phyloP scores from a whole-genome alignment of 1,284 basidiomycete genomes.

The Coniferiporia weirii region DNA sequence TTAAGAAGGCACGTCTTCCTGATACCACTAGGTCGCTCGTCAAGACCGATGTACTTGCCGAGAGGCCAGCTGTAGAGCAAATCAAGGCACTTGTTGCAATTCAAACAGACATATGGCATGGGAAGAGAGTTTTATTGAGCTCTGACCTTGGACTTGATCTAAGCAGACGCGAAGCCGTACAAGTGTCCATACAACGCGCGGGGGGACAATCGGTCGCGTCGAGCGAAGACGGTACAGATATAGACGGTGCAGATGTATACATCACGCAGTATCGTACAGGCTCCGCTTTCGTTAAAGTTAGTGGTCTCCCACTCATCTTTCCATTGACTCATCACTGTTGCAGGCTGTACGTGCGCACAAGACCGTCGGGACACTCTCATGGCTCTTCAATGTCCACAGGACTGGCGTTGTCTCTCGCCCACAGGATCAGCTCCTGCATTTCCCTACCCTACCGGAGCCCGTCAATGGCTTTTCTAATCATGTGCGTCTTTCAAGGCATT shows the following conservation, averaged over 20 bases:
- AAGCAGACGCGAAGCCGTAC: conserved; percentile 47
- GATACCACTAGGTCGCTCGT: conserved; percentile 42
- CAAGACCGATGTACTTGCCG: conserved; percentile 28
- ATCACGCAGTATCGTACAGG: conserved; percentile 67
- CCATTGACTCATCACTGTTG: neutral
- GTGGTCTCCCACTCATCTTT: conserved; percentile 22
- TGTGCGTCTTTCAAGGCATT: neutral
- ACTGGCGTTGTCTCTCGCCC: conserved; percentile 60
- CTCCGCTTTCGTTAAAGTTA: conserved; percentile 60
- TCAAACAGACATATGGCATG: conserved; percentile 37
- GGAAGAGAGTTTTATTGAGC: conserved; percentile 55
- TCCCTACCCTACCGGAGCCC: conserved; percentile 41
- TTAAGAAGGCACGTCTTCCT: conserved; percentile 27
- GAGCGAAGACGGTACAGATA: conserved; percentile 33
- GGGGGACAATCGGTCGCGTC: conserved; percentile 48
- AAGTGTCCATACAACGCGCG: conserved; percentile 49
- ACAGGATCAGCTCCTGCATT: conserved; percentile 58
- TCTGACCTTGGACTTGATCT: conserved; percentile 46
- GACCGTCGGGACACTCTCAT: conserved; percentile 72
- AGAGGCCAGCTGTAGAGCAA: conserved; percentile 1
- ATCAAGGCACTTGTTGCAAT: conserved; percentile 8
- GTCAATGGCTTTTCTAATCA: conserved; percentile 33
- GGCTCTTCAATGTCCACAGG: conserved; percentile 76
- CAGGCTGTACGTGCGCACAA: conserved; percentile 57
- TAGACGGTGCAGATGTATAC: conserved; percentile 58